A percentile compares a stretch with the other conserved stretches of the same genome.
Conservation (phyloP, 2,329 filamentous ascomycete genomes). For the Rhexocercosporidium sp. region DNA sequence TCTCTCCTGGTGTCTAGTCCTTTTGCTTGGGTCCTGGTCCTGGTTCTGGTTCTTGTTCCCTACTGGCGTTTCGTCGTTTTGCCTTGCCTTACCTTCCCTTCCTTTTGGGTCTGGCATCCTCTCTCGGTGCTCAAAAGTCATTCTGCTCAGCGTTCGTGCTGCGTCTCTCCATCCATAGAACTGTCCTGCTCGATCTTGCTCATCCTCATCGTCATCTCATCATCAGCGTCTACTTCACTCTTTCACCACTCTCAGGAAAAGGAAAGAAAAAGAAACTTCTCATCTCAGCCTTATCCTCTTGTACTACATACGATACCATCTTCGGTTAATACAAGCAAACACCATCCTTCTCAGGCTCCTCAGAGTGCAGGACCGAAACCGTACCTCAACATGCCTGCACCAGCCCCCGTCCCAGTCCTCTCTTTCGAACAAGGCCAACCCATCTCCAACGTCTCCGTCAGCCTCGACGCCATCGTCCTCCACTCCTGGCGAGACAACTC, state of each 20-base stretch:
- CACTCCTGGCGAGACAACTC: constrained; percentile 29
- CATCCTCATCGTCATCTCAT: background rate
- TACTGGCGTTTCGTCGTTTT: constrained; percentile 1
- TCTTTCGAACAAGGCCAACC: constrained; percentile 19
- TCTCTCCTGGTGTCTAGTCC: background rate
- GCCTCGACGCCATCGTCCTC: constrained; percentile 29
- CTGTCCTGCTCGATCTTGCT: background rate
- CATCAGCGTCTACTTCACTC: constrained; percentile 1
- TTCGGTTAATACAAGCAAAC: background rate
- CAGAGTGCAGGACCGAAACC: background rate
- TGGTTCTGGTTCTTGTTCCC: background rate
- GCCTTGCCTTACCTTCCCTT: background rate
- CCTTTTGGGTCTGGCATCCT: background rate
- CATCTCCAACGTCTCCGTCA: constrained; percentile 27
- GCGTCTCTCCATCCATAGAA: background rate
- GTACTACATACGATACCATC: background rate
- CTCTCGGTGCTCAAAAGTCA: background rate
- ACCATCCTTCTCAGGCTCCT: background rate
- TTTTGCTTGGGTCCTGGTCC: constrained; percentile 1
- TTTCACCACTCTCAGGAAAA: background rate
- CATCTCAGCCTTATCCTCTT: constrained; percentile 3
- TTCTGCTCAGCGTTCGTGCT: background rate
- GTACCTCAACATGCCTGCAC: constrained; percentile 21
- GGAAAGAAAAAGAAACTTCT: too few relatives aligned
- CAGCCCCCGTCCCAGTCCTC: constrained; percentile 20